Conservation (phyloP, 306 rosid species). For the Pueraria montana region DNA sequence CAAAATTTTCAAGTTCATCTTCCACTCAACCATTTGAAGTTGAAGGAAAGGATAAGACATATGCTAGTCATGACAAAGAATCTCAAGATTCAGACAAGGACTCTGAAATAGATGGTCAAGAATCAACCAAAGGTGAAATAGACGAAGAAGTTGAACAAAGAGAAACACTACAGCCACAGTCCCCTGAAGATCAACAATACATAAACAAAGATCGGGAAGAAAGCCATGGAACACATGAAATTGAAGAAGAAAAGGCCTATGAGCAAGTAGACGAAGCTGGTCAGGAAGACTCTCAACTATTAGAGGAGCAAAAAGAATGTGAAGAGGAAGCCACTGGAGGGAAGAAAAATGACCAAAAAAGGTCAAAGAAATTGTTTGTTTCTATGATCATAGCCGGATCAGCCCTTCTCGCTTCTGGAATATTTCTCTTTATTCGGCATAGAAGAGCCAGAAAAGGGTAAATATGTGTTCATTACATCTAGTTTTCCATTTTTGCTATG, state of each 20-base stretch:
- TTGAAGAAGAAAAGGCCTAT: constrained; percentile 23
- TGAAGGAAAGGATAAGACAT: not conserved
- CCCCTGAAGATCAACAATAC: constrained; percentile 8
- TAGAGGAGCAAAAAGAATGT: constrained; percentile 39
- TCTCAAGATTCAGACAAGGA: not conserved
- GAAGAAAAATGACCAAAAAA: constrained; percentile 38
- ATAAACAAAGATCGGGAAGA: constrained; percentile 31
- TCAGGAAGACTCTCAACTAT: not conserved
- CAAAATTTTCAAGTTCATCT: not conserved
- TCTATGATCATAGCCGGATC: constrained; percentile 71
- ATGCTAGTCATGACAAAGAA: constrained; percentile 17
- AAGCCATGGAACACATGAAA: constrained; percentile 9
- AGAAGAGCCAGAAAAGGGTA: constrained; percentile 54
- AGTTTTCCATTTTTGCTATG: constrained; percentile 19
- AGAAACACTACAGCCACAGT: constrained; percentile 19
- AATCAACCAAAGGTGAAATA: constrained; percentile 23
- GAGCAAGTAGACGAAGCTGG: constrained; percentile 13
- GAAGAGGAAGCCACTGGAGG: constrained; percentile 42
- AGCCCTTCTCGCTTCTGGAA: constrained; percentile 57
- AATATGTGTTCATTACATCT: not conserved
- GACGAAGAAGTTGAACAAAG: constrained; percentile 34
- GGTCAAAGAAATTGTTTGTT: constrained; percentile 49
- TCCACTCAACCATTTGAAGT: constrained; percentile 35
- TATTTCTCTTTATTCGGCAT: constrained; percentile 49
- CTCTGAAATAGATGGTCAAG: constrained; percentile 30